phyloP scores from a whole-genome alignment of 2,329 filamentous ascomycete genomes.

The Botrytis hyacinthi region DNA sequence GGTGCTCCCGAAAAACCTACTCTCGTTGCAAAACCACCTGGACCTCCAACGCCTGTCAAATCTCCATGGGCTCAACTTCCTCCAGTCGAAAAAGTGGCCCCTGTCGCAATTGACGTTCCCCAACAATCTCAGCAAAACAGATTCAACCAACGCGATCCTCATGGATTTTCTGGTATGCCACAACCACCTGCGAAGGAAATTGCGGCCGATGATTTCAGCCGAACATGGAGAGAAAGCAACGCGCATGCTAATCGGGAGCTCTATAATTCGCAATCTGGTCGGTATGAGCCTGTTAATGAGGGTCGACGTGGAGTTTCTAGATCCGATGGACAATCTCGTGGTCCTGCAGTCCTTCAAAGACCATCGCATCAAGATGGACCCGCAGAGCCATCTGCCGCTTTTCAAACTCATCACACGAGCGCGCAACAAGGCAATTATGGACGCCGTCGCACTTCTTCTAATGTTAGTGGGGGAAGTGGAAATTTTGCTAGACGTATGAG shows the following conservation, averaged over 20 bases:
- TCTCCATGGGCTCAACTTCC: slow-evolving; percentile 90
- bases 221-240: slow-evolving; percentile 74
- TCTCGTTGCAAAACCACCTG: slow-evolving; percentile 68
- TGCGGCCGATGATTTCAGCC: slow-evolving; percentile 88
- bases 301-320: slow-evolving; percentile 64
- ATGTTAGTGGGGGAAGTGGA: slow-evolving; percentile 83
- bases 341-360: slow-evolving; percentile 78
- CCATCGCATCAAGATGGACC: slow-evolving; percentile 62
- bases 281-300: slow-evolving; percentile 84
- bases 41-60: slow-evolving; percentile 68
- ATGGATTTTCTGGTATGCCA: slow-evolving; percentile 53
- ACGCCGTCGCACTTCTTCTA: slow-evolving; percentile 82
- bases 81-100: slow-evolving; percentile 77
- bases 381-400: slow-evolving; percentile 81
- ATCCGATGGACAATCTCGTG: slow-evolving; percentile 64
- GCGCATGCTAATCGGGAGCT: slow-evolving; percentile 68
- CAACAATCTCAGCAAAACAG: slow-evolving; percentile 44
- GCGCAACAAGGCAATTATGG: slow-evolving; percentile 66
- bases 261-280: slow-evolving; percentile 92
- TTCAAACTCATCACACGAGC: slow-evolving; percentile 72
- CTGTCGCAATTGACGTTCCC: slow-evolving; percentile 58
- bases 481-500: slow-evolving; percentile 51
- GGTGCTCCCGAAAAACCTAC: slow-evolving; percentile 68
- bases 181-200: slow-evolving; percentile 73
- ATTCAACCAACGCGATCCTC: slow-evolving; percentile 54